Evolutionary conservation across 495 filamentous ascomycete genomes (phyloP).

Genomic region (Xylaria nigripes): DNA sequence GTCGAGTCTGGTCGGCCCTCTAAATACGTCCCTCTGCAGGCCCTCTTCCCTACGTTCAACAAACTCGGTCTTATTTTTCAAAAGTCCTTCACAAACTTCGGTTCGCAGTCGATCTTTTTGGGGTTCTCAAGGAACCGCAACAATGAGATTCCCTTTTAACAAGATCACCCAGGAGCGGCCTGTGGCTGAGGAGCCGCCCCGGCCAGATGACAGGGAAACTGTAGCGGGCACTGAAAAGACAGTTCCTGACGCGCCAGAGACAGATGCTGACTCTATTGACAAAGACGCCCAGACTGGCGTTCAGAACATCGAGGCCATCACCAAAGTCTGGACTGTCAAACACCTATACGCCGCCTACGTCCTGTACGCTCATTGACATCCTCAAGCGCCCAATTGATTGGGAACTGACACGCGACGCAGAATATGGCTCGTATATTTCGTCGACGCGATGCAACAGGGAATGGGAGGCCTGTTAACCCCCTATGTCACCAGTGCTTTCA

Average conservation of each 20-base stretch:
- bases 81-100: background rate
- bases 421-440: slow-evolving; percentile 47
- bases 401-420: slow-evolving; percentile 20
- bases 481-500: slow-evolving; percentile 40
- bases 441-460: slow-evolving; percentile 40
- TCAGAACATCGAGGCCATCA: slow-evolving; percentile 41
- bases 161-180: slow-evolving; percentile 13
- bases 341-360: slow-evolving; percentile 36
- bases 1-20: too few species aligned
- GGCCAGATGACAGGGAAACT: slow-evolving; percentile 17
- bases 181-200: slow-evolving; percentile 13
- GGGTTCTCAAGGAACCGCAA: too few species aligned
- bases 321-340: slow-evolving; percentile 38
- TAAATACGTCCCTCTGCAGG: too few species aligned
- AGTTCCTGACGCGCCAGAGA: slow-evolving; percentile 10
- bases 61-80: background rate
- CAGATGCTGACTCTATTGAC: slow-evolving; percentile 28
- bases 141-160: slow-evolving; percentile 21
- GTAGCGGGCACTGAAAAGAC: slow-evolving; percentile 12
- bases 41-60: too few species aligned
- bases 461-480: slow-evolving; percentile 32
- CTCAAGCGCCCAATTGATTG: background rate
- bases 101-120: too few species aligned
- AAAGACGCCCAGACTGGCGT: slow-evolving; percentile 37
- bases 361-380: slow-evolving; percentile 23